Base-by-base conservation (phyloP, 805 yeast genomes). In the Myxozyma neotropica region DNA sequence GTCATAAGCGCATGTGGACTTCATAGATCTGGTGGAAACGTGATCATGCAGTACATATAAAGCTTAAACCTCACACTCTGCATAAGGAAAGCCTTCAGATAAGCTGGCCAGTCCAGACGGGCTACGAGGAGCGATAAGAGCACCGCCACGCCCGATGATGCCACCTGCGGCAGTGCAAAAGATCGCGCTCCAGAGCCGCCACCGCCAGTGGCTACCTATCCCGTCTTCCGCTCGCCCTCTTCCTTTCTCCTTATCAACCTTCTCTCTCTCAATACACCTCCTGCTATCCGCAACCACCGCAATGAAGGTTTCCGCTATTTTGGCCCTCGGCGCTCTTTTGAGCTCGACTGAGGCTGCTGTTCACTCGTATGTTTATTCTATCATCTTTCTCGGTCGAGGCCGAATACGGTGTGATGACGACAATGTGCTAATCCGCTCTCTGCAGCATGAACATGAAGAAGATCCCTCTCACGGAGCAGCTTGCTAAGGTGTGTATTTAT, bases 391-490 rank as follows among this genome's bases (percentile, higher is more conserved):
- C 33, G 26, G 39, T 10, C 46, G 26, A 40, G 27, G 31, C 15
- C 12, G 54, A 21, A 19, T 19, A 10, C 21, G 23, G 43, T 38
- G 43, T 38, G 43, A 38, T 38, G 43, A 38, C 43, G 4, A 19
- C 17, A 17, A 19, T n/a, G 21, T 2, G 21, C 21, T 13, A 38
- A 19, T 38, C 43, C n/a, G n/a, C 17, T 19, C 31, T 23, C 33
- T 83, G 79, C 72, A 77, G 80, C 48, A 82, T 86, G 48, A 81
- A 81, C 67, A 80, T 87, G 70, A 79, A 81, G 69, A 85, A 84
- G 74, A 78, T 80, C 39, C 81, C 89, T 4, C 72, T 79, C 33
- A 84, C 80, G 45, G 86, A 84, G 60, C 79, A 82, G 46, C 75
- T 84, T 64, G 77, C 80, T 60, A 84, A 81, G 48, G 74, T 77